phyloP scores from a whole-genome alignment of 768 basidiomycete species.

The Pisolithus marmoratus region DNA sequence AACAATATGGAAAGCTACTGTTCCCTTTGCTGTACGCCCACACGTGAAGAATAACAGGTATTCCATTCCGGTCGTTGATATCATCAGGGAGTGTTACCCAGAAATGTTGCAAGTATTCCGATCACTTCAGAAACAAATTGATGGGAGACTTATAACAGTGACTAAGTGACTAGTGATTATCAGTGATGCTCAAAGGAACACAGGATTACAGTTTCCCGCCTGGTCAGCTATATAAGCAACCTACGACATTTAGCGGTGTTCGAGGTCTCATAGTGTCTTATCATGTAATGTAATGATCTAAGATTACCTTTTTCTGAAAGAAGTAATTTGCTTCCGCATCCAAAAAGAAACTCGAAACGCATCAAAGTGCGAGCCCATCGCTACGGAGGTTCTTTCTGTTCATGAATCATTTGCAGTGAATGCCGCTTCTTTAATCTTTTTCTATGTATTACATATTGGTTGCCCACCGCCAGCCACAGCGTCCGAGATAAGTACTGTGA shows the following conservation, averaged over 20 bases:
- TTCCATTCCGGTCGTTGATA: too few relatives aligned
- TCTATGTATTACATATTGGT: background rate
- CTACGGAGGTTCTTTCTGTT: background rate
- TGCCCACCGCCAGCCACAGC: background rate
- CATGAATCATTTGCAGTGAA: background rate
- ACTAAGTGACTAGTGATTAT: too few relatives aligned
- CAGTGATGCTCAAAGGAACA: too few relatives aligned
- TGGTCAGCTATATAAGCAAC: too few relatives aligned
- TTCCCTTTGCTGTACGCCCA: too few relatives aligned
- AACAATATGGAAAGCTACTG: too few relatives aligned
- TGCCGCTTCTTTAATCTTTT: background rate
- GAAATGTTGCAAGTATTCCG: too few relatives aligned
- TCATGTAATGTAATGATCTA: conserved; percentile 28
- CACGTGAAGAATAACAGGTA: too few relatives aligned
- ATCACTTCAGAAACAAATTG: too few relatives aligned
- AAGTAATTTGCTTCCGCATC: conserved; percentile 10
- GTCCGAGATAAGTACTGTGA: background rate
- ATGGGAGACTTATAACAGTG: too few relatives aligned
- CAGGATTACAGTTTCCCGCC: too few relatives aligned
- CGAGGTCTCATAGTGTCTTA: conserved; percentile 14
- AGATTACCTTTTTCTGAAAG: conserved; percentile 22
- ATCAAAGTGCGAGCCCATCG: background rate
- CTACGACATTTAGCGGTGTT: conserved; percentile 7
- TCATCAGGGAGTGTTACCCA: too few relatives aligned
- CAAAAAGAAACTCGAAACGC: background rate